Conservation (phyloP, 202 grass and related monocot genomes). For the Eragrostis tef region DNA sequence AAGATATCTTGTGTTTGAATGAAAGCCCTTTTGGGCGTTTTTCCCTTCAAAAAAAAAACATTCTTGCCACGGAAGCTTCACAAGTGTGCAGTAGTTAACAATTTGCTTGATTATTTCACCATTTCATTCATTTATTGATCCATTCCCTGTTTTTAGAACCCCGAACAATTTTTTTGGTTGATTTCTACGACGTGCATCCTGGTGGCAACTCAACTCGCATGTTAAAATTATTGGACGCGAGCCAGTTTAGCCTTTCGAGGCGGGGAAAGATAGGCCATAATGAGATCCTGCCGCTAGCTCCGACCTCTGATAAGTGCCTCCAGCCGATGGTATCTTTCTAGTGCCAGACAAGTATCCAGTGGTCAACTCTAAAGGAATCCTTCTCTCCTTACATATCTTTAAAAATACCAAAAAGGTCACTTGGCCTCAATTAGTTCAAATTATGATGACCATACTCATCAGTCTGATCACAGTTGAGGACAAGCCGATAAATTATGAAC, state of each 20-base stretch:
- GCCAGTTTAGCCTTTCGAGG: constrained; percentile 59
- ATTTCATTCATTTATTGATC: not conserved
- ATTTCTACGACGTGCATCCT: constrained; percentile 33
- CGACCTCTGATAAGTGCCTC: constrained; percentile 23
- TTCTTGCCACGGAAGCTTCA: not conserved
- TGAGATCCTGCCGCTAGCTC: not conserved
- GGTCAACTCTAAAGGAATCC: constrained; percentile 49
- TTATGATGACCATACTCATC: not conserved
- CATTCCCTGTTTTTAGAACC: not conserved
- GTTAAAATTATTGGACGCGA: constrained; percentile 13
- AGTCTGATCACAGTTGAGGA: not conserved
- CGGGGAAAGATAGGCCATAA: constrained; percentile 40
- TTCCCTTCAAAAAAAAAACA: no score
- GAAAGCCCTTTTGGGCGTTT: no score
- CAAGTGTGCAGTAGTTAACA: not conserved
- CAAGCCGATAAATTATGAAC: not conserved
- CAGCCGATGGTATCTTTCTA: constrained; percentile 27
- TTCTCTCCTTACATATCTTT: constrained; percentile 11
- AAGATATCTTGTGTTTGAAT: no score
- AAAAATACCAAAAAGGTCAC: not conserved
- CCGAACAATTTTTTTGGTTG: constrained; percentile 14
- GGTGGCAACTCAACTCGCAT: not conserved
- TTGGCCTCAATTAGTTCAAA: not conserved
- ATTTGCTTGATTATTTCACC: not conserved
- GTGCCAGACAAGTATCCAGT: not conserved